These are phyloP conservation scores for Stachybotrys echinatus DNA, from an alignment of 2,329 filamentous ascomycete genomes.

Conservation along the genomic window DNA sequence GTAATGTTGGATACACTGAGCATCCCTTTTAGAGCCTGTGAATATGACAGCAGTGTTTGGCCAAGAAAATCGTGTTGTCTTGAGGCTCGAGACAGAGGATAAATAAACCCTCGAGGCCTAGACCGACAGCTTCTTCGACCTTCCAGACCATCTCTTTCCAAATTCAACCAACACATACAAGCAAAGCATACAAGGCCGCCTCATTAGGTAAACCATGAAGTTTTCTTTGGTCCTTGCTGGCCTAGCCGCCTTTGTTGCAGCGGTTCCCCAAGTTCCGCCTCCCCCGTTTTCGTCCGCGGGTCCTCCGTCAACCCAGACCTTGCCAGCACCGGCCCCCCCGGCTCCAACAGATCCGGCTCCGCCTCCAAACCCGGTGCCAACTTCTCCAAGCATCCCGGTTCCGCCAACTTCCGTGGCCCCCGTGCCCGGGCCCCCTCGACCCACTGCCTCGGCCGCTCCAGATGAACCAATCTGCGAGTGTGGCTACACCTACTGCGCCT, in stretches of 20 bases:
- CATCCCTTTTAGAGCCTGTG: background rate
- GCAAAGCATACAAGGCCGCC: background rate
- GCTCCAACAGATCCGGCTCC: conserved; percentile 14
- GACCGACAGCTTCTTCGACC: too few relatives aligned
- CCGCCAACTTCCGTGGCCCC: conserved; percentile 13
- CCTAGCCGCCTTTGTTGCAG: conserved; percentile 14
- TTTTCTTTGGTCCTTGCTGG: conserved; percentile 12
- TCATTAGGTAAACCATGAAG: conserved; percentile 21
- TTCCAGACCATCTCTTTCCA: too few relatives aligned
- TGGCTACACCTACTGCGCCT: conserved; percentile 35
- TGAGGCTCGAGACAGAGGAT: background rate
- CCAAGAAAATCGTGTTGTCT: background rate
- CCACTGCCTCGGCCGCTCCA: conserved; percentile 11
- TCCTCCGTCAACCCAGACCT: conserved; percentile 5
- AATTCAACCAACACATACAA: too few relatives aligned
- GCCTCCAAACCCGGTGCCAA: conserved; percentile 10
- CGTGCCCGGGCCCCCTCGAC: conserved; percentile 7
- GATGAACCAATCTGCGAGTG: conserved; percentile 31
- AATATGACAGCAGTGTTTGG: background rate
- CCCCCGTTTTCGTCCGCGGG: conserved; percentile 8
- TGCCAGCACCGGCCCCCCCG: conserved; percentile 10
- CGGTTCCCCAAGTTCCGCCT: conserved; percentile 16
- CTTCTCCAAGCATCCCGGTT: background rate
- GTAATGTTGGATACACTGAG: background rate
- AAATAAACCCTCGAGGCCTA: too few relatives aligned